Percentiles rank a stretch among this genome's conserved stretches.
phyloP scores from a whole-genome alignment of 176 grass and related monocot genomes.

The Melocanna baccifera region DNA sequence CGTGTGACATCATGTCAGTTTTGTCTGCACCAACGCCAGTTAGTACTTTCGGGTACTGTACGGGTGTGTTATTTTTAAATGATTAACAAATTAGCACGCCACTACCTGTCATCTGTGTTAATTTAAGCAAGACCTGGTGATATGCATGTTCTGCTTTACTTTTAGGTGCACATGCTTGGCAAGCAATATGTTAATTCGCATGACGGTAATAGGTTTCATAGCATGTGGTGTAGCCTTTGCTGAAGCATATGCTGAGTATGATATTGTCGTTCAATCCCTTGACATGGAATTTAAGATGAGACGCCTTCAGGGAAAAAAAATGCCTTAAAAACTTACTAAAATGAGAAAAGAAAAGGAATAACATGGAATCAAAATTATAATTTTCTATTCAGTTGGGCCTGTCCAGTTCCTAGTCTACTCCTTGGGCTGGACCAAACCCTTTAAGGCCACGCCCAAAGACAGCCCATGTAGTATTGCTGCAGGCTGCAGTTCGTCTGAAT shows the following conservation, averaged over 20 bases:
- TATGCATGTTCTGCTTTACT: constrained; percentile 32
- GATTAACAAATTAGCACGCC: constrained; percentile 17
- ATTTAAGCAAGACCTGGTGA: constrained; percentile 5
- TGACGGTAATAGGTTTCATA: background rate
- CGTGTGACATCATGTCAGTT: background rate
- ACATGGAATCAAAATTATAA: background rate
- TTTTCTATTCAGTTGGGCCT: background rate
- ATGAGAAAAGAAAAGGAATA: background rate
- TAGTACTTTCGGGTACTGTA: constrained; percentile 6
- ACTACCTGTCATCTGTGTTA: constrained; percentile 12
- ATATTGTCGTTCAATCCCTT: background rate
- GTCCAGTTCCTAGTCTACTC: background rate
- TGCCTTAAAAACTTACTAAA: background rate
- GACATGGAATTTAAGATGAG: background rate
- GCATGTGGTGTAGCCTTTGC: constrained; percentile 5
- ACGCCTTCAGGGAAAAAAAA: too few species aligned
- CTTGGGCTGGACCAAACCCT: background rate
- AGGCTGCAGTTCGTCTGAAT: background rate
- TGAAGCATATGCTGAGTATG: background rate
- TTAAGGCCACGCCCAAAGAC: background rate
- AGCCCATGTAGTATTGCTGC: background rate
- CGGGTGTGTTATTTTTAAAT: background rate
- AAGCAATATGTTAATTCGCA: background rate
- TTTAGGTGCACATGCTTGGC: constrained; percentile 21
- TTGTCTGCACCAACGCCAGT: constrained; percentile 7